Percentiles rank a stretch among this genome's conserved stretches.
phyloP scores from a whole-genome alignment of 306 rosid species.

The Quercus aquifolioides region DNA sequence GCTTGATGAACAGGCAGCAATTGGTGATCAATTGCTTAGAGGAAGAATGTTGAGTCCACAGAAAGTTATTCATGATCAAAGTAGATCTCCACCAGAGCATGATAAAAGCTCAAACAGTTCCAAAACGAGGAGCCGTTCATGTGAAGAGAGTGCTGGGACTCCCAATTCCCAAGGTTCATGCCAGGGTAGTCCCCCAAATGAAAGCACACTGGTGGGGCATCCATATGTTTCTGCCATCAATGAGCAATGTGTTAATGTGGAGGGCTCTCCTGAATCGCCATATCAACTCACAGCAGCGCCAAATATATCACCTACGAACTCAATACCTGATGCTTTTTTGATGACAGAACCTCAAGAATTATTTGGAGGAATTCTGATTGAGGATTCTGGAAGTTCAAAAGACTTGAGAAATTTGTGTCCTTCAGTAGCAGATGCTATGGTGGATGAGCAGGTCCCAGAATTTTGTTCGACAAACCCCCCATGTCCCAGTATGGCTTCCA shows the following conservation, averaged over 20 bases:
- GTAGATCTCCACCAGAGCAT: conserved; percentile 17
- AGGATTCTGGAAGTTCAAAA: conserved; percentile 76
- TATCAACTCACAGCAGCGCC: conserved; percentile 31
- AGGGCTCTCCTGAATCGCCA: conserved; percentile 48
- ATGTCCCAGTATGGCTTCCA: conserved; percentile 40
- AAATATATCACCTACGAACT: conserved; percentile 22
- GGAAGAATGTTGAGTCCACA: conserved; percentile 32
- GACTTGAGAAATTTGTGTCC: conserved; percentile 81
- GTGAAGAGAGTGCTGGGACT: conserved; percentile 65
- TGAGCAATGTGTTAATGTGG: conserved; percentile 35
- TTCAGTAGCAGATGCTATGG: conserved; percentile 49
- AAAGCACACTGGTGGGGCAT: conserved; percentile 39
- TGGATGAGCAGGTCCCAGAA: conserved; percentile 65
- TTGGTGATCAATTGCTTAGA: conserved; percentile 43
- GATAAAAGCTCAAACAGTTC: conserved; percentile 35
- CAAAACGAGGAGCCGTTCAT: conserved; percentile 57
- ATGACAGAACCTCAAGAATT: conserved; percentile 55
- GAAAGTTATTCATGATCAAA: conserved; percentile 33
- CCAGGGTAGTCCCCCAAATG: conserved; percentile 65
- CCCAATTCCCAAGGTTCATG: conserved; percentile 79
- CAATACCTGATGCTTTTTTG: conserved; percentile 27
- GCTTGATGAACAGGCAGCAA: conserved; percentile 25
- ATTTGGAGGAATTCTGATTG: conserved; percentile 58
- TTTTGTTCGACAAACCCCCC: conserved; percentile 45
- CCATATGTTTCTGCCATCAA: conserved; percentile 31